Conservation (phyloP, 1,139 yeast genomes). For the Taiozyma sp. region DNA sequence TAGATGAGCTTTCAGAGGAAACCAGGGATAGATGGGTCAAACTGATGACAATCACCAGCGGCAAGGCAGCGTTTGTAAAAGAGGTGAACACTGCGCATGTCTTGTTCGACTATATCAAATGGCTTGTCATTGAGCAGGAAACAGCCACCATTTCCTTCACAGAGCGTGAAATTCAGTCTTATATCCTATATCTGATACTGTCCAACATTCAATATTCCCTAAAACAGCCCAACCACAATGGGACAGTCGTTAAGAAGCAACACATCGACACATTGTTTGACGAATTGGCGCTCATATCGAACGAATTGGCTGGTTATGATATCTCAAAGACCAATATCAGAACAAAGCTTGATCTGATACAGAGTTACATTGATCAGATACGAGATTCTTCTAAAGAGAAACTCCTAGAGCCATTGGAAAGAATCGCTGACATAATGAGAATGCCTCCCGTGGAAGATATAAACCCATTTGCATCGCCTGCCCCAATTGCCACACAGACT, state of each 20-base stretch:
- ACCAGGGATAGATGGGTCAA: not conserved
- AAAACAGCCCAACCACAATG: not conserved
- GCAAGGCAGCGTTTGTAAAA: not conserved
- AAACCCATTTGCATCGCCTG: not conserved
- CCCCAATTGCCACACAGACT: not conserved
- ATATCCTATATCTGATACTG: not conserved
- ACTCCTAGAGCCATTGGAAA: not conserved
- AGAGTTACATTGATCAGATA: not conserved
- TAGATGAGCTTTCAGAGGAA: not conserved
- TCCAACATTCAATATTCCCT: not conserved
- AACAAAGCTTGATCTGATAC: not conserved
- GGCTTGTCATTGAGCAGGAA: not conserved
- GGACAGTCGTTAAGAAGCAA: not conserved
- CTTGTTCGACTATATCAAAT: not conserved
- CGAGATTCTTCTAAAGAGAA: not conserved
- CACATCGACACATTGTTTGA: not conserved
- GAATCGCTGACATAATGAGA: not conserved
- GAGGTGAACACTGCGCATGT: not conserved
- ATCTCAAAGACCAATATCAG: not conserved
- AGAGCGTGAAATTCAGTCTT: not conserved
- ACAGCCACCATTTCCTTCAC: not conserved
- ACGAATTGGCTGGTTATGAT: not conserved
- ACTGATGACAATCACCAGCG: not conserved
- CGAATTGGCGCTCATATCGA: not conserved
- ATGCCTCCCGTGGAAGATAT: not conserved